A percentile compares a stretch with the other conserved stretches of the same genome.
These are phyloP conservation scores for Nephelium lappaceum DNA, from an alignment of 345 rosid genomes.

Conservation along the genomic window DNA sequence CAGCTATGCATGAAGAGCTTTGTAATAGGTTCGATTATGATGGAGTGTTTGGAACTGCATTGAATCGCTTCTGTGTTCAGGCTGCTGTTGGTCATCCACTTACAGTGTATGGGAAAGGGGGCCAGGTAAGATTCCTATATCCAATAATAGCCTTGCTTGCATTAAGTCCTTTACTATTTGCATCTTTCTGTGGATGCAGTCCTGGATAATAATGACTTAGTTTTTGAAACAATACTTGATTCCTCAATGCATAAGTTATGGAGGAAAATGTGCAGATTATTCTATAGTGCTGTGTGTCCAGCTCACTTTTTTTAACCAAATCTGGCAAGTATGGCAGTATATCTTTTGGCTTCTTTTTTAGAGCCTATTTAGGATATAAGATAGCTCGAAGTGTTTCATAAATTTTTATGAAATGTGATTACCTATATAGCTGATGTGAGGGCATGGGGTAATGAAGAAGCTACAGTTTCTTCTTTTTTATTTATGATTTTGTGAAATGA, in stretches of 20 bases:
- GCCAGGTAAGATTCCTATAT: constrained; percentile 64
- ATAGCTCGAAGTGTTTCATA: neutral
- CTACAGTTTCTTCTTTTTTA: neutral
- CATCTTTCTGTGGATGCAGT: neutral
- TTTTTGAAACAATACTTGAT: neutral
- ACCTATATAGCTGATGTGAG: neutral
- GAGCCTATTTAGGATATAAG: no score
- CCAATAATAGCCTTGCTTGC: neutral
- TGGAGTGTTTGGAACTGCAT: constrained; percentile 93
- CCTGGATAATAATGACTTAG: no score
- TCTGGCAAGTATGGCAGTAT: neutral
- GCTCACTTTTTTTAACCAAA: neutral
- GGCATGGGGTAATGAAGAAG: neutral
- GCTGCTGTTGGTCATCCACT: constrained; percentile 96
- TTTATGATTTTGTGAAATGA: neutral
- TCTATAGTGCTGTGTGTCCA: neutral
- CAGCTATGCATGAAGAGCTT: constrained; percentile 85
- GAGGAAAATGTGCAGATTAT: neutral
- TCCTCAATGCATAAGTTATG: neutral
- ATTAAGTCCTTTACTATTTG: neutral
- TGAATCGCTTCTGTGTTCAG: constrained; percentile 95
- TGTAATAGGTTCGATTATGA: constrained; percentile 88
- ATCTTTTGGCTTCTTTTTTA: no score
- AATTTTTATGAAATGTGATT: neutral
- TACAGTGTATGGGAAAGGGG: constrained; percentile 97